Evolutionary conservation across 495 filamentous ascomycete genomes (phyloP).

Genomic region (Tetracladium setigerum): DNA sequence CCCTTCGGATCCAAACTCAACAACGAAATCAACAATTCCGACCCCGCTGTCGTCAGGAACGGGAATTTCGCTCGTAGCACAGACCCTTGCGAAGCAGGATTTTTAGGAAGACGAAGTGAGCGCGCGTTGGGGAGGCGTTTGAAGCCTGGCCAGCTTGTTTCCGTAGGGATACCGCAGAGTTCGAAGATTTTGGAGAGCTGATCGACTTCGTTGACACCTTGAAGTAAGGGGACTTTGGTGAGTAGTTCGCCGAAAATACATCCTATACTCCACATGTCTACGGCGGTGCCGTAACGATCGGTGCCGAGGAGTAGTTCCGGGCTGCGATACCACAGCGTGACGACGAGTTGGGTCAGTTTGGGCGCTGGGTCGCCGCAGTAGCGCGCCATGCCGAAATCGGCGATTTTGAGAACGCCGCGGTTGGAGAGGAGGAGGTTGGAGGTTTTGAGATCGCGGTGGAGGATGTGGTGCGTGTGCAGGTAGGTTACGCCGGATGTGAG

Average conservation of each 20-base stretch:
- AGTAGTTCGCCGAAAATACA: constrained; percentile 95
- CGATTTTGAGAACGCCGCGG: constrained; percentile 89
- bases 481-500: constrained; percentile 75
- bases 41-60: constrained; percentile 69
- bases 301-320: constrained; percentile 87
- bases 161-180: constrained; percentile 82
- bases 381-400: constrained; percentile 96
- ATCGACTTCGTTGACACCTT: constrained; percentile 93
- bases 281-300: constrained; percentile 61
- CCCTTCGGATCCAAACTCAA: constrained; percentile 67
- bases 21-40: constrained; percentile 56
- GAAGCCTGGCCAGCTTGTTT: constrained; percentile 81
- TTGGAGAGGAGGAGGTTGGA: constrained; percentile 95
- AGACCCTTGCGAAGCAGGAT: constrained; percentile 31
- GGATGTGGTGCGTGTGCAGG: constrained; percentile 85
- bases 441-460: constrained; percentile 95
- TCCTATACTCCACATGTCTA: constrained; percentile 95
- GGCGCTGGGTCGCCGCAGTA: constrained; percentile 77
- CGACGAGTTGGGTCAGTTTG: constrained; percentile 87
- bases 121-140: constrained; percentile 83
- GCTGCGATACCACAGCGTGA: constrained; percentile 94
- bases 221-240: constrained; percentile 72
- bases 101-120: constrained; percentile 67
- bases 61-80: constrained; percentile 69
- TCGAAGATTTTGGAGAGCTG: constrained; percentile 71